Evolutionary conservation across 2,329 filamentous ascomycete genomes (phyloP).

Genomic region (Fusarium bulbicola): DNA sequence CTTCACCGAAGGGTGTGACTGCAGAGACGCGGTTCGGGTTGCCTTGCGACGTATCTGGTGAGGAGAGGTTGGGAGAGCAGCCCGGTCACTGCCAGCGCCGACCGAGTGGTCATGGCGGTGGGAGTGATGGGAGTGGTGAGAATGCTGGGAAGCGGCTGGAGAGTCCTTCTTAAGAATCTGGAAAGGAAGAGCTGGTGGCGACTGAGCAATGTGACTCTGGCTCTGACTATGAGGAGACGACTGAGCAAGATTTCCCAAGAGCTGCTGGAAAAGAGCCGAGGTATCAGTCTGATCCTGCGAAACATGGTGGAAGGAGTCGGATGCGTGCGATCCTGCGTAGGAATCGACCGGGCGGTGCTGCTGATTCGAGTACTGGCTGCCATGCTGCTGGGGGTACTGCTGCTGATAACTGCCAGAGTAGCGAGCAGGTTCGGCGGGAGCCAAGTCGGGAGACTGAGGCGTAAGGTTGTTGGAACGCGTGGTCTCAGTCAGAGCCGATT

Average conservation of each 20-base stretch:
- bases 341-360: constrained; percentile 42
- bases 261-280: constrained; percentile 50
- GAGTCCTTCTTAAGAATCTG: constrained; percentile 64
- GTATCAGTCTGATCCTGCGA: constrained; percentile 52
- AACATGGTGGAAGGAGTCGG: constrained; percentile 40
- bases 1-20: constrained; percentile 42
- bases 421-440: constrained; percentile 40
- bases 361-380: constrained; percentile 32
- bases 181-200: constrained; percentile 47
- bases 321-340: constrained; percentile 39
- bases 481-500: constrained; percentile 51
- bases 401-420: constrained; percentile 46
- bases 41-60: constrained; percentile 53
- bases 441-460: constrained; percentile 53
- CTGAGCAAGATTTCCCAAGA: constrained; percentile 50
- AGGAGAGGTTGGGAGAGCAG: constrained; percentile 54
- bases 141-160: constrained; percentile 50
- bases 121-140: constrained; percentile 50
- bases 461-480: constrained; percentile 56
- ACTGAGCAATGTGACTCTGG: constrained; percentile 45
- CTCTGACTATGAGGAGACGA: constrained; percentile 55
- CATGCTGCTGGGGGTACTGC: constrained; percentile 36
- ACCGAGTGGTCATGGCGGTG: constrained; percentile 49
- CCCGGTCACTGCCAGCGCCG: constrained; percentile 54
- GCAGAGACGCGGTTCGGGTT: constrained; percentile 48